Evolutionary conservation across 1,284 basidiomycete genomes (phyloP).

Genomic region (Tilletia caries): DNA sequence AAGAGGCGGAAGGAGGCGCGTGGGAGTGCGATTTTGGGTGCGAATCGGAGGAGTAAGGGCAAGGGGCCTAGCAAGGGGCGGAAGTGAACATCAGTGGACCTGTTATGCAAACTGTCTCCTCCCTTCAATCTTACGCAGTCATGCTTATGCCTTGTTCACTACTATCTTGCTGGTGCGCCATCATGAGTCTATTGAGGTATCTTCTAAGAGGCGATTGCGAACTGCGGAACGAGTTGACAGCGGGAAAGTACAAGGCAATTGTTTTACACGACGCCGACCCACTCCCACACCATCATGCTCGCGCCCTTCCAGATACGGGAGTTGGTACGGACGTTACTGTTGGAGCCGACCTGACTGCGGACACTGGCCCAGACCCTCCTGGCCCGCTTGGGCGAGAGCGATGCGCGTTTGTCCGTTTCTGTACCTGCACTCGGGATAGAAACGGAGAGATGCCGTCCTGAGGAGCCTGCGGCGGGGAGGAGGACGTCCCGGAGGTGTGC

Average conservation of each 20-base stretch:
- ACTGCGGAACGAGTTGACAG: too few species aligned
- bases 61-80: not conserved
- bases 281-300: constrained; percentile 12
- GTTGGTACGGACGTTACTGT: not conserved
- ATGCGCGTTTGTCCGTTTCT: not conserved
- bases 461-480: constrained; percentile 10
- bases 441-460: constrained; percentile 2
- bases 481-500: constrained; percentile 21
- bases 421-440: too few species aligned
- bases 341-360: constrained; percentile 3
- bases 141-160: too few species aligned
- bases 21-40: constrained; percentile 10
- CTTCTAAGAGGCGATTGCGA: too few species aligned
- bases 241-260: too few species aligned
- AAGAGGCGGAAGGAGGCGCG: constrained; percentile 11
- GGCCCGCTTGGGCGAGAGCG: not conserved
- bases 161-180: too few species aligned
- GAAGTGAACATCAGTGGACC: too few species aligned
- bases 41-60: constrained; percentile 12
- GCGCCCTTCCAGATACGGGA: constrained; percentile 6
- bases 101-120: too few species aligned
- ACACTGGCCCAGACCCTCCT: constrained; percentile 16
- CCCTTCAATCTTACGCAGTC: too few species aligned
- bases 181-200: too few species aligned
- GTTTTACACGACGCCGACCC: constrained; percentile 5